Conservation (phyloP, 192 early-diverging fungal species). For the Rhizoclosmatium sp. region DNA sequence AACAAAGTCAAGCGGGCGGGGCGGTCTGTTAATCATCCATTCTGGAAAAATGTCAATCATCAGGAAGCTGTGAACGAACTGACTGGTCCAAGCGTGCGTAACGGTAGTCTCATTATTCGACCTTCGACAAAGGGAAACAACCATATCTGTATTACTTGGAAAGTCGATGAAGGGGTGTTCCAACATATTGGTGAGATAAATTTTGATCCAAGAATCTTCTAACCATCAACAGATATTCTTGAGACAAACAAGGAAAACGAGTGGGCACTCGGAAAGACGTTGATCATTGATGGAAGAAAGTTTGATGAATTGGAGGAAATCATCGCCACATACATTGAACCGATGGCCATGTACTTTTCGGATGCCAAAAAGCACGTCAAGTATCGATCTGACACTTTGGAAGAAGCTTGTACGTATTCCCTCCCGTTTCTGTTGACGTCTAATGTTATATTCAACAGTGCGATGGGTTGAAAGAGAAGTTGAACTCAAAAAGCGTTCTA, state of each 20-base stretch:
- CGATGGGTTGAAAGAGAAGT: conserved; percentile 45
- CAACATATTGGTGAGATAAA: conserved; percentile 78
- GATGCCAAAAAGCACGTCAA: conserved; percentile 77
- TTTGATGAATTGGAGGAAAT: conserved; percentile 94
- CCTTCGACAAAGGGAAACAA: conserved; percentile 89
- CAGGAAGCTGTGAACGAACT: conserved; percentile 79
- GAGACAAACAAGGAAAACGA: conserved; percentile 78
- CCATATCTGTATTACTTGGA: conserved; percentile 94
- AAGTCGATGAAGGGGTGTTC: conserved; percentile 83
- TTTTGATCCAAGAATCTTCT: not conserved
- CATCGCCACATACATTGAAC: conserved; percentile 87
- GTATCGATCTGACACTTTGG: conserved; percentile 70
- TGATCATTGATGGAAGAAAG: conserved; percentile 71
- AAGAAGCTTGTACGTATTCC: conserved; percentile 66
- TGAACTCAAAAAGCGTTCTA: conserved; percentile 71
- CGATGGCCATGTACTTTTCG: conserved; percentile 75
- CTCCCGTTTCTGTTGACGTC: conserved; percentile 29
- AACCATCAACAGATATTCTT: conserved; percentile 62
- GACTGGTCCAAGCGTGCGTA: conserved; percentile 57
- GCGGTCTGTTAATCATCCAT: conserved; percentile 83
- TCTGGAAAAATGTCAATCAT: conserved; percentile 78
- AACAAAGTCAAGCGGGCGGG: conserved; percentile 43
- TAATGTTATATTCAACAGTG: conserved; percentile 55
- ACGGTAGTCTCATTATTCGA: conserved; percentile 84
- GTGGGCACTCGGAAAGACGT: conserved; percentile 70